phyloP scores from a whole-genome alignment of 176 grass and related monocot species.

The Lolium perenne region DNA sequence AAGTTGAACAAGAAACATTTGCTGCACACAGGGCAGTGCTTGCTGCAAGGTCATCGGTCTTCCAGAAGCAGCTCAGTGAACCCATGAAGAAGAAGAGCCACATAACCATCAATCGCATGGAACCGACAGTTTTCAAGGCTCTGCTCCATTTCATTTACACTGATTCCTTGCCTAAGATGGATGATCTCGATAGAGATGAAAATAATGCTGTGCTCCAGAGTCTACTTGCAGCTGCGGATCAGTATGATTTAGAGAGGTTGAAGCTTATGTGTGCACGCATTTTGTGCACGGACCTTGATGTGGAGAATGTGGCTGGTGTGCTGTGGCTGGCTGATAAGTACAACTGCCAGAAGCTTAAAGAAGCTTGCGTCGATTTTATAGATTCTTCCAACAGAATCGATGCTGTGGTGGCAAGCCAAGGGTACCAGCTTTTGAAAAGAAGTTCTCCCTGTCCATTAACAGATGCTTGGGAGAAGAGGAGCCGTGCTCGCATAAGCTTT shows the following conservation, averaged over 20 bases:
- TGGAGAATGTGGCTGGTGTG: constrained; percentile 26
- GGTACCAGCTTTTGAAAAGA: constrained; percentile 17
- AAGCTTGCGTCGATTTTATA: constrained; percentile 34
- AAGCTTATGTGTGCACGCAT: constrained; percentile 32
- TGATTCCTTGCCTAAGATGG: constrained; percentile 27
- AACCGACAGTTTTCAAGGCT: constrained; percentile 39
- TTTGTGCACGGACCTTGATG: constrained; percentile 18
- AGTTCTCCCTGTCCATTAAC: constrained; percentile 24
- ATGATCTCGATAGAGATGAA: constrained; percentile 7
- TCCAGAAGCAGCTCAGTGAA: constrained; percentile 39
- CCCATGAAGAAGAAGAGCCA: not conserved
- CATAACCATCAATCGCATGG: constrained; percentile 39
- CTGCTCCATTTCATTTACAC: constrained; percentile 53
- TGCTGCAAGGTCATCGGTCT: constrained; percentile 41
- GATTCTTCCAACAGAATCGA: constrained; percentile 24
- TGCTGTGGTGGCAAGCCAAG: constrained; percentile 26
- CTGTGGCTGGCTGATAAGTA: constrained; percentile 24
- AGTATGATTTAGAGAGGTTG: constrained; percentile 40
- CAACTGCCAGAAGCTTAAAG: constrained; percentile 22
- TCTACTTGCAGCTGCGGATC: constrained; percentile 42
- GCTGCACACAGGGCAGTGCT: constrained; percentile 43
- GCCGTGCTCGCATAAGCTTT: not conserved
- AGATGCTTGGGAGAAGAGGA: constrained; percentile 36
- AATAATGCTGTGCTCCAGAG: not conserved
- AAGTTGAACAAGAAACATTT: constrained; percentile 33